phyloP scores from a whole-genome alignment of 108 stramenopile genomes.

The Phaeodactylum tricornutum region DNA sequence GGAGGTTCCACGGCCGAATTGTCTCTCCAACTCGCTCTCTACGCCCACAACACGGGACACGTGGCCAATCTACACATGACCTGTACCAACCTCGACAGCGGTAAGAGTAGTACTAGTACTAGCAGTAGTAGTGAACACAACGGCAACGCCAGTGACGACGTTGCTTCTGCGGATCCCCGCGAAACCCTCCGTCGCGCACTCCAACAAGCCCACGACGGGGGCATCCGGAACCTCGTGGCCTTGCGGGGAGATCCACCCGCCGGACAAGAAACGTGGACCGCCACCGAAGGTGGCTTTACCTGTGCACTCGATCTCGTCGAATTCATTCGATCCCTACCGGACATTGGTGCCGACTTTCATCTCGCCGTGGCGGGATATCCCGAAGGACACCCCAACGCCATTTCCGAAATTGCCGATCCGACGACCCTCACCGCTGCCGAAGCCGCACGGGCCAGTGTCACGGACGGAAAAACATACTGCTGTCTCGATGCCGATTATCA shows the following conservation, averaged over 20 bases:
- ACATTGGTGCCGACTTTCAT: conserved; percentile 81
- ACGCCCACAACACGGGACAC: conserved; percentile 79
- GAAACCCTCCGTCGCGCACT: conserved; percentile 85
- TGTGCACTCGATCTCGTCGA: conserved; percentile 97
- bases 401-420: conserved; percentile 71
- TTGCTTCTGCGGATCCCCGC: conserved; percentile 52
- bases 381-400: conserved; percentile 96
- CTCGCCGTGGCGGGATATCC: conserved; percentile 98
- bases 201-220: conserved; percentile 56
- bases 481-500: conserved; percentile 92
- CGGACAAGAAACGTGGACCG: conserved; percentile 95
- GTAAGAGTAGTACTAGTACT: too few relatives aligned
- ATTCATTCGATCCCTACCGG: conserved; percentile 84
- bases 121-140: too few relatives aligned
- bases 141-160: background rate
- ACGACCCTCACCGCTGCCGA: conserved; percentile 72
- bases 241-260: conserved; percentile 98
- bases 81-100: conserved; percentile 99
- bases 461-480: conserved; percentile 77
- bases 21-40: conserved; percentile 81
- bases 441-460: conserved; percentile 58
- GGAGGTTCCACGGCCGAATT: conserved; percentile 97
- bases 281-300: conserved; percentile 90
- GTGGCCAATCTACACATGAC: conserved; percentile 98
- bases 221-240: conserved; percentile 97